Evolutionary conservation across 2,329 filamentous ascomycete genomes (phyloP), one percentile per base, ranked within the genome.

Genomic region (Neopestalotiopsis clavispora): DNA sequence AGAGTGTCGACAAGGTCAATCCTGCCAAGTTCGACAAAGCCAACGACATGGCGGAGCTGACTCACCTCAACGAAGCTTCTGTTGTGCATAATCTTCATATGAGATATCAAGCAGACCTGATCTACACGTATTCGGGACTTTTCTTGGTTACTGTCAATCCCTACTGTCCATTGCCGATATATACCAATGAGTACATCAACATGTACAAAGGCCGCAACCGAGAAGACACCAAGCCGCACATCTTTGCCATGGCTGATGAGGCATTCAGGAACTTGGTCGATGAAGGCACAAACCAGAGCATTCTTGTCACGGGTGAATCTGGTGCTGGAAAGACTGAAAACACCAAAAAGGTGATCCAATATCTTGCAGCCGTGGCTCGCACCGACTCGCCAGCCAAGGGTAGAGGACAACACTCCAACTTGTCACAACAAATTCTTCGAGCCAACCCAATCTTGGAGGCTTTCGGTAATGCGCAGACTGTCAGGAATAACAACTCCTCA

Each of bases 11-110:
- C 86, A 98, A 98, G 82, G 97, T 99, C 84, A 99, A 99, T 82
- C 96, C 96, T 61, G 95, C 95, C 77, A 99, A 99, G 80, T 99
- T 99, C 83, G 96, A 99, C 87, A 99, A 98, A 82, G 95, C 95
- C 72, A 94, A 97, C 83, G 97, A 99, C 81, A 99, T 99, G 96
- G 96, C 97, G 30, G 96, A 99, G 80, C 87, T 99, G 77, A 99
- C 96, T 5, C 96, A 99, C 81, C 85, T 99, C 72, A 99, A 99
- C 81, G 96, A 99, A 83, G 93, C 95, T 28, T 98, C 96, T 0
- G 96, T 99, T 65, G 95, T 99, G 65, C 95, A 99, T 83, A 99
- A 99, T 78, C 87, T 99, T 68, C 92, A 97, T 74, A 95, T 94
- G 86, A 88, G 96, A 81, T 99, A 99, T 79, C 94, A 98, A 80